Conservation (phyloP, 306 rosid species). For the Sicyos baderoa region DNA sequence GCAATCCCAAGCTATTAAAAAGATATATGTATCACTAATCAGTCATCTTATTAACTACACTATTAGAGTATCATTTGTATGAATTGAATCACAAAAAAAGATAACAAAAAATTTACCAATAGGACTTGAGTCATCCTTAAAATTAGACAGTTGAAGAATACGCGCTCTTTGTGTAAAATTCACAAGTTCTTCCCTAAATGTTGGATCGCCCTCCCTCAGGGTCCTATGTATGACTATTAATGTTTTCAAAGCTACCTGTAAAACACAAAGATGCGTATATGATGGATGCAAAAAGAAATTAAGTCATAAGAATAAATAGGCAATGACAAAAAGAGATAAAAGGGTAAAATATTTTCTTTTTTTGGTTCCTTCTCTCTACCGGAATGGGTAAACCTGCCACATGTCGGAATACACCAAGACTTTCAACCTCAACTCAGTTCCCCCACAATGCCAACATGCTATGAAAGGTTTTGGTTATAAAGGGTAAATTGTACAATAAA, state of each 20-base stretch:
- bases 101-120: slow-evolving; percentile 46
- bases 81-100: slow-evolving; percentile 12
- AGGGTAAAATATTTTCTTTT: no score
- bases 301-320: not conserved
- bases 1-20: slow-evolving; percentile 91
- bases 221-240: slow-evolving; percentile 81
- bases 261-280: slow-evolving; percentile 23
- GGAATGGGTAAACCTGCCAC: no score
- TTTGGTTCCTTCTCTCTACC: no score
- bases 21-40: not conserved
- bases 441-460: no score
- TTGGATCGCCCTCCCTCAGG: slow-evolving; percentile 95
- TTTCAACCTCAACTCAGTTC: no score
- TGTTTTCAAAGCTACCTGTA: slow-evolving; percentile 90
- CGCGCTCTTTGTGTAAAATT: slow-evolving; percentile 77
- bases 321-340: not conserved
- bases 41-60: slow-evolving; percentile 4
- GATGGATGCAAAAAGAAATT: slow-evolving; percentile 9
- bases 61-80: slow-evolving; percentile 8
- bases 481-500: not conserved
- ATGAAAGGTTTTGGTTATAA: not conserved
- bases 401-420: no score
- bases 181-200: slow-evolving; percentile 86
- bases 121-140: slow-evolving; percentile 96
- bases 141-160: slow-evolving; percentile 90